A percentile compares a stretch with the other conserved stretches of the same genome.
Evolutionary conservation across 495 filamentous ascomycete genomes (phyloP).

Genomic region (Penicillium samsonianum): DNA sequence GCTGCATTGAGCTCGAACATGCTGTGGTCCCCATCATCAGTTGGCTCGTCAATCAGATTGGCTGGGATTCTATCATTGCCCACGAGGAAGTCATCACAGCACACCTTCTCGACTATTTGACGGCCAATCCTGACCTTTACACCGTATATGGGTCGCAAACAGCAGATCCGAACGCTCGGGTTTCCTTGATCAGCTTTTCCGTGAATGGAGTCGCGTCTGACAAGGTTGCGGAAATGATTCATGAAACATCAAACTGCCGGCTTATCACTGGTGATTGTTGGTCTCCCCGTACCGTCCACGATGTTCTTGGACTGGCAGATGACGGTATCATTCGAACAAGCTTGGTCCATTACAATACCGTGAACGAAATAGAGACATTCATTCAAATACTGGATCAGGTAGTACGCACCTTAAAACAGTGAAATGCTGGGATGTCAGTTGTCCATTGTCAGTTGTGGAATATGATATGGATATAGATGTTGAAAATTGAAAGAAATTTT

Average conservation of each 20-base stretch:
- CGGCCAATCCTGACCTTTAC: background rate
- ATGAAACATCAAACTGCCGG: background rate
- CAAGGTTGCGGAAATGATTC: no score
- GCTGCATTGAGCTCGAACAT: slow-evolving; percentile 54
- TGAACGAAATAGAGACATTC: slow-evolving; percentile 10
- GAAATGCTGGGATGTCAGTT: no score
- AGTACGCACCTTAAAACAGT: no score
- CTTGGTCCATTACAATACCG: slow-evolving; percentile 68
- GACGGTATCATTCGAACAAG: slow-evolving; percentile 62
- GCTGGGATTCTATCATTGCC: background rate
- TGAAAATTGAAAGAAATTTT: no score
- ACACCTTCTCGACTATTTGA: background rate
- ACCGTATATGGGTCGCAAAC: no score
- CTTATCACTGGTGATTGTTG: background rate
- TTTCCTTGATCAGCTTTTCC: background rate
- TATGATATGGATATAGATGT: no score
- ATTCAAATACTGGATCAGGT: no score
- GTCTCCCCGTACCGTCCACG: background rate
- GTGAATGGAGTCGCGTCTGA: background rate
- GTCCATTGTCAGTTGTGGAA: no score
- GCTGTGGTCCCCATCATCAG: background rate
- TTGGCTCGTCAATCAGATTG: background rate
- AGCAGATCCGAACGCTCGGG: no score
- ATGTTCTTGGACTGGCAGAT: slow-evolving; percentile 6
- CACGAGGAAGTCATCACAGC: background rate